Evolutionary conservation across 2,329 filamentous ascomycete species (phyloP).

Genomic region (Madurella fahalii): DNA sequence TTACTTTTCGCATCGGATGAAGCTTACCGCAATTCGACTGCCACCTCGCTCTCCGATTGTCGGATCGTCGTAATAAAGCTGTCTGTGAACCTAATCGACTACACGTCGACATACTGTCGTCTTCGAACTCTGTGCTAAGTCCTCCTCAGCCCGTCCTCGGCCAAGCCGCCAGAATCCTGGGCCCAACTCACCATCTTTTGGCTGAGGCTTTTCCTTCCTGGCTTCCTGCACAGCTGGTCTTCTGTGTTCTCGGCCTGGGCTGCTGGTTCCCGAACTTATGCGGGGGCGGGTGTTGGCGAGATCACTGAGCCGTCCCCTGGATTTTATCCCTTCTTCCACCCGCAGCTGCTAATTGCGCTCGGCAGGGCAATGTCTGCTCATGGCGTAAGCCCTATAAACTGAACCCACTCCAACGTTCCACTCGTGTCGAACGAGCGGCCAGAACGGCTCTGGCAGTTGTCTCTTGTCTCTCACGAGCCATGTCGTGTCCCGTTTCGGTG

Average conservation of each 20-base stretch:
- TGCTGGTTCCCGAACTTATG: neutral
- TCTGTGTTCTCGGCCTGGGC: neutral
- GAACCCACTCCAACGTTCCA: constrained; percentile 18
- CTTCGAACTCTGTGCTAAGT: too few relatives aligned
- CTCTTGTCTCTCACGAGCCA: neutral
- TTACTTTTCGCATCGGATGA: too few relatives aligned
- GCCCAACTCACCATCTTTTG: too few relatives aligned
- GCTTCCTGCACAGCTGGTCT: neutral
- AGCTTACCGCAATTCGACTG: too few relatives aligned
- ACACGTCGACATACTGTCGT: too few relatives aligned
- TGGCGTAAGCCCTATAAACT: constrained; percentile 25
- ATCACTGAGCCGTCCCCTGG: constrained; percentile 10
- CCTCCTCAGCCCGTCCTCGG: too few relatives aligned
- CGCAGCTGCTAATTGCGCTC: constrained; percentile 20
- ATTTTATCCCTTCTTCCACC: constrained; percentile 28
- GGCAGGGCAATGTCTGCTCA: constrained; percentile 8
- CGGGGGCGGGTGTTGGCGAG: constrained; percentile 8
- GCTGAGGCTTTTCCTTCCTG: neutral
- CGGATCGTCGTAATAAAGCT: too few relatives aligned
- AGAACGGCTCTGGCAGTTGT: neutral
- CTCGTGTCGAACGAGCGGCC: neutral
- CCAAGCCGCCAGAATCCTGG: too few relatives aligned
- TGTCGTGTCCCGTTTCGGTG: neutral
- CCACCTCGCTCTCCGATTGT: too few relatives aligned
- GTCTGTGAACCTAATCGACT: too few relatives aligned